A percentile compares a stretch with the other conserved stretches of the same genome.
These are phyloP conservation scores for Talaromyces islandicus DNA, from an alignment of 2,329 filamentous ascomycete species.

Conservation along the genomic window DNA sequence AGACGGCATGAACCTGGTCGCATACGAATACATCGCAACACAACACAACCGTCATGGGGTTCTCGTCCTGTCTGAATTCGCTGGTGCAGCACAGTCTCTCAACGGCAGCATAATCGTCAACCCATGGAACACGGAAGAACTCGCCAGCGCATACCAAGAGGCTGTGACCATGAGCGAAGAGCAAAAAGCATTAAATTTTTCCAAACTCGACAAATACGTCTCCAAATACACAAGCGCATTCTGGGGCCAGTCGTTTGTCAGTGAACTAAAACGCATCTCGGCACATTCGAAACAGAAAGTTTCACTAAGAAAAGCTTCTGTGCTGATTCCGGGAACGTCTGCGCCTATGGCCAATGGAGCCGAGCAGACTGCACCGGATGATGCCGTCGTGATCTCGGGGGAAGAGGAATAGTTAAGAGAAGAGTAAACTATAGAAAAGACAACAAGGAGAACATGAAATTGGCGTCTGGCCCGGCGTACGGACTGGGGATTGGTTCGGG, in stretches of 20 bases:
- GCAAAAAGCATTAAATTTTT: conserved; percentile 74
- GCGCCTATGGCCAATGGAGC: conserved; percentile 14
- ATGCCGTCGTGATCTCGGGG: conserved; percentile 6
- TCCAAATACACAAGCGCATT: conserved; percentile 93
- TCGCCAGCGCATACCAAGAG: conserved; percentile 86
- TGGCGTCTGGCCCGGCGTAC: neutral
- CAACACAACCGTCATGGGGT: conserved; percentile 82
- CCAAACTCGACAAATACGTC: conserved; percentile 85
- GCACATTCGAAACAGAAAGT: conserved; percentile 32
- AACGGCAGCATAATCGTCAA: conserved; percentile 90
- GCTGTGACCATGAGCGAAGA: conserved; percentile 91
- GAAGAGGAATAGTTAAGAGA: neutral
- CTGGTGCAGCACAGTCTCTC: conserved; percentile 83
- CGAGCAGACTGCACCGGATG: conserved; percentile 3
- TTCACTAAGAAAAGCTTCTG: conserved; percentile 24
- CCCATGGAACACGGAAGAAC: conserved; percentile 92
- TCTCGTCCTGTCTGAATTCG: conserved; percentile 91
- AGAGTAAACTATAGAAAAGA: neutral
- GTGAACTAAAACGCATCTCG: conserved; percentile 64
- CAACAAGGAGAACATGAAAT: neutral
- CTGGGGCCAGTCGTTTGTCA: conserved; percentile 87
- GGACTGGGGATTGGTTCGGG: neutral
- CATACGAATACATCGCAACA: conserved; percentile 92
- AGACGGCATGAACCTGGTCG: conserved; percentile 95
- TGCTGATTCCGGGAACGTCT: conserved; percentile 11